Base-by-base conservation (phyloP, 1,284 basidiomycete species). In the Naganishia sp. region DNA sequence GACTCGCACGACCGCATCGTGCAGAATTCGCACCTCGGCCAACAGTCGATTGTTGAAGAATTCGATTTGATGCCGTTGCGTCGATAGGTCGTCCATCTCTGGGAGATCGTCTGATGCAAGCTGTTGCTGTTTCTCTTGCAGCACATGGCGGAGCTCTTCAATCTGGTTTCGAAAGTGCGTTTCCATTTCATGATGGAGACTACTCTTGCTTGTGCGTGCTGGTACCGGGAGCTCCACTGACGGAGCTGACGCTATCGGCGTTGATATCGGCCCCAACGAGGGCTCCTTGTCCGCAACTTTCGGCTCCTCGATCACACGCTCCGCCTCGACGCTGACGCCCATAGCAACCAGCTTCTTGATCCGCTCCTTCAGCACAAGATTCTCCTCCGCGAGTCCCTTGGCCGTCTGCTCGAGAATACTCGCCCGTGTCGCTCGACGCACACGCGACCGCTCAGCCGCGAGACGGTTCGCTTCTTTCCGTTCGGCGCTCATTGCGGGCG, bases 381-480 rank as follows among this genome's bases (percentile, higher is more conserved):
- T 78, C 68, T 80, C 79, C 42, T 76, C 74, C 9, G 61, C 67
- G 16, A 79, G 57, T 0, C 68, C 66, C 54, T 74, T 72, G 10
- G 73, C 70, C 0, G 76, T 74, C 28, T 71, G 69, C 39, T 78
- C 74, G 3, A 80, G 68, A 1, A 74, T 73, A 0, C 67, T 66
- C 10, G 70, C 68, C 65, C 76, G 75, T 52, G 78, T 76, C 10
- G 72, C 68, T 50, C 74, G 73, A 10, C 79, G 69, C 0, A 70
- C 68, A 6, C 79, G 71, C 2, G 75, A 77, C 18, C 78, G 72
- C 66, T 79, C 77, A 6, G 79, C 79, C 2, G 79, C 79, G 4
- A 79, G 71, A 36, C 79, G 73, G 55, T 80, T 80, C 11, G 79
- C 78, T 69, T 80, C 79, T 45, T 73, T 69, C 21, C 79, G 71